These are phyloP conservation scores for Aspergillus nanangensis DNA, from an alignment of 495 filamentous ascomycete species.

Conservation along the genomic window DNA sequence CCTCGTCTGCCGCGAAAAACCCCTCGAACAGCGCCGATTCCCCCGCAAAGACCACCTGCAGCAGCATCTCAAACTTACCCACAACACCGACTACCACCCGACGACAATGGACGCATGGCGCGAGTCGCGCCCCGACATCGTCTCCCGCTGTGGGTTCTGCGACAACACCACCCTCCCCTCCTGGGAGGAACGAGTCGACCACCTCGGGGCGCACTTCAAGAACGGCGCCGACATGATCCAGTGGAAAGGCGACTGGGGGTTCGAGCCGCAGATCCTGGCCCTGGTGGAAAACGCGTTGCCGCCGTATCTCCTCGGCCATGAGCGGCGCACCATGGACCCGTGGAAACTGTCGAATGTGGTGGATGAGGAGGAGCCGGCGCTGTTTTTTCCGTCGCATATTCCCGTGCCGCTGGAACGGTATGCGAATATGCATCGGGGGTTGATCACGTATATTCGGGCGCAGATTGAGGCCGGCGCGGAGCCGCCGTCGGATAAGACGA, in stretches of 20 bases:
- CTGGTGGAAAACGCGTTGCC: conserved; percentile 62
- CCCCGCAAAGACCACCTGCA: conserved; percentile 75
- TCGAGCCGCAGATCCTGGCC: conserved; percentile 53
- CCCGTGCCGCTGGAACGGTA: conserved; percentile 5
- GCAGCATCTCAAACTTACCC: conserved; percentile 70
- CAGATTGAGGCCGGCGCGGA: conserved; percentile 1
- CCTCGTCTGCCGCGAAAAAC: conserved; percentile 57
- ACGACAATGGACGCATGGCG: conserved; percentile 65
- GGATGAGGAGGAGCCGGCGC: neutral
- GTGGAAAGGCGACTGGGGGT: conserved; percentile 68
- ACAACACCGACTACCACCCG: conserved; percentile 55
- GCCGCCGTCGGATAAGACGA: conserved; percentile 10
- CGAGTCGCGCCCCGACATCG: conserved; percentile 47
- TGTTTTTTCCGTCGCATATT: neutral
- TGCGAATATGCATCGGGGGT: neutral
- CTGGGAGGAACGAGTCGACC: conserved; percentile 56
- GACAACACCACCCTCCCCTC: conserved; percentile 49
- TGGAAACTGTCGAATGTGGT: conserved; percentile 11
- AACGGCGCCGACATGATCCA: conserved; percentile 57
- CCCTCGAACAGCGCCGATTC: conserved; percentile 60
- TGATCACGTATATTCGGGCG: conserved; percentile 5
- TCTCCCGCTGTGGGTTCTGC: conserved; percentile 64
- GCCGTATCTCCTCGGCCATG: conserved; percentile 33
- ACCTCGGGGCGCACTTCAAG: conserved; percentile 62
- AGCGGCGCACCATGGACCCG: conserved; percentile 20